Evolutionary conservation across 176 grass and related monocot species (phyloP), one percentile per base, ranked within the genome.

Genomic region (Oryza nivara): DNA sequence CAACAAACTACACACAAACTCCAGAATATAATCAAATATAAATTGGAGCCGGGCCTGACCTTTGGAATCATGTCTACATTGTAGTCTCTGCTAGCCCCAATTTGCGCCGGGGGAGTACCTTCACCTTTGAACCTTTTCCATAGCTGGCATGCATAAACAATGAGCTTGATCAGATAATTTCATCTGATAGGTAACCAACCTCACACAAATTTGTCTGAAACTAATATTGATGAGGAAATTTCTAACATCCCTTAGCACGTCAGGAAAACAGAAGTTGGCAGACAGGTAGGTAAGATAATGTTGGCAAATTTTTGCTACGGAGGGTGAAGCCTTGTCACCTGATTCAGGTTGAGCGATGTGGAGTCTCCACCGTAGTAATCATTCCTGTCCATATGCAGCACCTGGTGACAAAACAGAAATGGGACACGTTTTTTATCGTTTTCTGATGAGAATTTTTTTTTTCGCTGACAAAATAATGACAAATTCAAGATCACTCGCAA

Each of bases 1-100:
- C 49, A 52, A 52, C 49, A 52, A 52, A 52, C 49, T 52, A 52
- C 49, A 52, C 49, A 52, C 13, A 49, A 49, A 11, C 54, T 41
- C 0, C 20, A 9, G 23, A 23, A 23, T 23, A 23, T 0, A 51
- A 23, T 41, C 40, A n/a, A 38, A 11, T 9, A 36, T 25, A 44
- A 32, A 14, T n/a, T 56, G 79, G 20, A 54, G 15, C 44, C 65
- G 40, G 30, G 44, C 5, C 34, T 70, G 30, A 97, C 95, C 90
- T 97, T 97, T 81, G 95, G 95, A 82, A 94, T 69, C 95, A 97
- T 97, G 41, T 97, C 95, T 10, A 97, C 95, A 30, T 97, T 97
- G 84, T 97, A 97, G 52, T 97, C 95, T 85, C 82, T 97, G 90
- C 92, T 94, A 6, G 92, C 60, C 3, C 95, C 92, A 45, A 94